Evolutionary conservation across 805 yeast genomes (phyloP).

Genomic region (Monosporozyma solicola): DNA sequence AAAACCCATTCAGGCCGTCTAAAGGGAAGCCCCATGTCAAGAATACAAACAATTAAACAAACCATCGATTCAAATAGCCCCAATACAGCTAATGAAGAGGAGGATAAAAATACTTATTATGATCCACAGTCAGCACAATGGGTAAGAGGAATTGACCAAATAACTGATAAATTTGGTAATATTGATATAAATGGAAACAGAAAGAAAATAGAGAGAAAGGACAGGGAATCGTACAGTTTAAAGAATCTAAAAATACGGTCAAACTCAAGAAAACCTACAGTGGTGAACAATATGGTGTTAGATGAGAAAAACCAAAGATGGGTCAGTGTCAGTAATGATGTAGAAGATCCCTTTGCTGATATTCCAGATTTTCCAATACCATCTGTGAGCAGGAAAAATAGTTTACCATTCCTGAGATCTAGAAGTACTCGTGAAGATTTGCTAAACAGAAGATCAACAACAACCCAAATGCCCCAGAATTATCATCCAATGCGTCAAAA

Average conservation of each 20-base stretch:
- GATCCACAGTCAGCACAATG: slow-evolving; percentile 25
- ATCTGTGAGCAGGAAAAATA: not conserved
- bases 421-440: not conserved
- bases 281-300: slow-evolving; percentile 28
- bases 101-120: slow-evolving; percentile 23
- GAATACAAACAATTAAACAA: slow-evolving; percentile 27
- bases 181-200: slow-evolving; percentile 9
- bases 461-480: not conserved
- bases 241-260: slow-evolving; percentile 6
- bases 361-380: slow-evolving; percentile 15
- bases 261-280: slow-evolving; percentile 12
- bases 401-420: slow-evolving; percentile 19
- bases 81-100: slow-evolving; percentile 8
- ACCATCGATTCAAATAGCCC: slow-evolving; percentile 29
- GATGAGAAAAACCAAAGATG: slow-evolving; percentile 28
- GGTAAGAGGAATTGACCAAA: slow-evolving; percentile 24
- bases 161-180: slow-evolving; percentile 19
- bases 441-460: not conserved
- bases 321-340: slow-evolving; percentile 24
- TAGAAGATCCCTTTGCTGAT: slow-evolving; percentile 25
- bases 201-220: not conserved
- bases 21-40: slow-evolving; percentile 7
- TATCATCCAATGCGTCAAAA: slow-evolving; percentile 1
- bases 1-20: not conserved
- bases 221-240: slow-evolving; percentile 1